These are phyloP conservation scores for Nigrospora osmanthi DNA, from an alignment of 2,329 filamentous ascomycete species.

Conservation along the genomic window DNA sequence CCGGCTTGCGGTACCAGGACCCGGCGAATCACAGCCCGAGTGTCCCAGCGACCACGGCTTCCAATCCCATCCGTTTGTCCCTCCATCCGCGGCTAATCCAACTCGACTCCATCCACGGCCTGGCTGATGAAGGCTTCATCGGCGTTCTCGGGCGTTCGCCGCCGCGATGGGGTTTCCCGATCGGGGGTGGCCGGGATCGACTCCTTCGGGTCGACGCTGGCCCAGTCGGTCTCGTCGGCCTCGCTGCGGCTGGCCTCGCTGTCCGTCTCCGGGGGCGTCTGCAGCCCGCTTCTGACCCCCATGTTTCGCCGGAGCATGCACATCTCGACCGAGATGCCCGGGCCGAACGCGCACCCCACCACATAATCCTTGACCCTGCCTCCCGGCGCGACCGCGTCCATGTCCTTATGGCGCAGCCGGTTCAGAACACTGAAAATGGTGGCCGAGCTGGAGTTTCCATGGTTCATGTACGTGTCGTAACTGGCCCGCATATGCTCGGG, in stretches of 20 bases:
- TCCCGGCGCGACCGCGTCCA: constrained; percentile 46
- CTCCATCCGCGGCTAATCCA: constrained; percentile 1
- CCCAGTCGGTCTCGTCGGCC: constrained; percentile 24
- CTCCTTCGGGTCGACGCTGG: constrained; percentile 13
- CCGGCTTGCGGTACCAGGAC: too few relatives aligned
- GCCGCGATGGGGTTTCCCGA: constrained; percentile 1
- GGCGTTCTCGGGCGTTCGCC: background rate
- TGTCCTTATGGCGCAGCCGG: constrained; percentile 48
- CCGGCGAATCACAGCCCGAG: too few relatives aligned
- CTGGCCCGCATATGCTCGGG: constrained; percentile 62
- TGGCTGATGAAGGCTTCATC: constrained; percentile 12
- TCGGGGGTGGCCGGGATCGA: constrained; percentile 10
- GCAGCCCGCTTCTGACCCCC: constrained; percentile 27
- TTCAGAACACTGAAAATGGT: constrained; percentile 63
- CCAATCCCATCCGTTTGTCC: too few relatives aligned
- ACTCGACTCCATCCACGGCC: constrained; percentile 5
- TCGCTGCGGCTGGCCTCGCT: constrained; percentile 38
- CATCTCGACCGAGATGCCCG: constrained; percentile 62
- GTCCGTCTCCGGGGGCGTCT: constrained; percentile 47
- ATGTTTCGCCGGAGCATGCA: constrained; percentile 51
- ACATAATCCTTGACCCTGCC: constrained; percentile 47
- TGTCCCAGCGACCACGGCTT: too few relatives aligned
- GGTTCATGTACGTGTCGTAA: constrained; percentile 59
- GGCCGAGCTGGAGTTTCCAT: constrained; percentile 63
- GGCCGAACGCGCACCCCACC: constrained; percentile 62